A percentile compares a stretch with the other conserved stretches of the same genome.
Conservation (phyloP, 208 protist species). For the Balamuthia mandrillaris region DNA sequence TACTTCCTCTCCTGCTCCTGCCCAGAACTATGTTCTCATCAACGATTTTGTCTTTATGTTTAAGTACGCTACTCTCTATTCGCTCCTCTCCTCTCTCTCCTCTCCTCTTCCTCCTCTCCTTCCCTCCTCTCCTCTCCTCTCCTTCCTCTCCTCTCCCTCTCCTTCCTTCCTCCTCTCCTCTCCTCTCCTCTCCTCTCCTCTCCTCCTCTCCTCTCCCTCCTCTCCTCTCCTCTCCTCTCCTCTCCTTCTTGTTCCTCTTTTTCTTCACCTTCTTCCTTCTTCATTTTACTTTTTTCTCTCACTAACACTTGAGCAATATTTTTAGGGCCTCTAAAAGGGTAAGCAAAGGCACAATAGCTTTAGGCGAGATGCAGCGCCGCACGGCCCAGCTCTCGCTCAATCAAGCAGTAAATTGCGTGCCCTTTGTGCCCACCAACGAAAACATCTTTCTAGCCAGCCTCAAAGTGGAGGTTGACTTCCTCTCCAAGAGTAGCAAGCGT, state of each 20-base stretch:
- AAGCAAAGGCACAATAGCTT: neutral
- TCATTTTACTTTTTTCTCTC: neutral
- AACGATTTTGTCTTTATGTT: neutral
- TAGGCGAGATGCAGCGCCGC: neutral
- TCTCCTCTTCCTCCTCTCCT: neutral
- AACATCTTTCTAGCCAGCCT: neutral
- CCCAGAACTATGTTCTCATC: neutral
- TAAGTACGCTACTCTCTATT: too few relatives aligned
- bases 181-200: too few relatives aligned
- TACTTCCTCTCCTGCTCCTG: too few relatives aligned
- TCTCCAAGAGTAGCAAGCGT: neutral
- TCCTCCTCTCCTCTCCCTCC: too few relatives aligned
- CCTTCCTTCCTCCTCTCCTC: neutral
- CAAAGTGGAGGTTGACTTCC: neutral
- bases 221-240: neutral
- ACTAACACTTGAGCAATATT: neutral
- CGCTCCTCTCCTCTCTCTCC: too few relatives aligned
- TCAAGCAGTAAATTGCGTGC: neutral
- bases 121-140: neutral
- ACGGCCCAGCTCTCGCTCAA: neutral
- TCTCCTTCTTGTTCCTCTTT: neutral
- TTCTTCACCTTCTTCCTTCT: neutral
- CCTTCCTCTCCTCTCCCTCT: neutral
- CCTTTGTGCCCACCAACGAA: neutral
- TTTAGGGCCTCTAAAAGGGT: neutral